Conservation (phyloP, 1,139 yeast genomes). For the Arxiozyma telluris region DNA sequence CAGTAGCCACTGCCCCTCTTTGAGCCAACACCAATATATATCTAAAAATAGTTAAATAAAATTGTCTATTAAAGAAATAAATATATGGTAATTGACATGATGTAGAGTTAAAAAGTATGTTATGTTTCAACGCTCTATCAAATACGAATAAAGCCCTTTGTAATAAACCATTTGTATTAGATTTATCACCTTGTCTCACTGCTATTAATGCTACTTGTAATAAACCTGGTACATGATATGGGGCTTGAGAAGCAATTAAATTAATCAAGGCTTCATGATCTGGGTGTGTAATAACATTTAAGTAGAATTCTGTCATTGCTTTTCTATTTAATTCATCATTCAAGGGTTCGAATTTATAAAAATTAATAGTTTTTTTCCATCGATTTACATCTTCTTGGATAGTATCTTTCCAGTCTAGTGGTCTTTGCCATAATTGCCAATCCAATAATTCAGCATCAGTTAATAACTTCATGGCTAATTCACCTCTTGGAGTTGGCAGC, state of each 20-base stretch:
- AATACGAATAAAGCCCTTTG: constrained; percentile 74
- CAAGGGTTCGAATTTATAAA: constrained; percentile 43
- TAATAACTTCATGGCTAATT: constrained; percentile 54
- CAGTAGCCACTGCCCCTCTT: constrained; percentile 69
- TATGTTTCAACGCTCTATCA: constrained; percentile 52
- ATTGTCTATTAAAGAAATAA: constrained; percentile 64
- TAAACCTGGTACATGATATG: constrained; percentile 73
- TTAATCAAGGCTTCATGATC: constrained; percentile 61
- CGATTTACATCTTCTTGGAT: constrained; percentile 38
- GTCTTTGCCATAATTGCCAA: constrained; percentile 33
- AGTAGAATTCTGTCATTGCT: constrained; percentile 54
- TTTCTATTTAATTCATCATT: constrained; percentile 30
- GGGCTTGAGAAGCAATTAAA: constrained; percentile 44
- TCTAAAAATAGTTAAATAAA: constrained; percentile 65
- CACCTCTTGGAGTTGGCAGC: constrained; percentile 62
- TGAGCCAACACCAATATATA: constrained; percentile 64
- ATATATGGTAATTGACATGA: constrained; percentile 69
- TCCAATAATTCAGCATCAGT: constrained; percentile 35
- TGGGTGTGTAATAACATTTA: constrained; percentile 59
- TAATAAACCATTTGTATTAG: constrained; percentile 55
- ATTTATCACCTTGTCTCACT: constrained; percentile 66
- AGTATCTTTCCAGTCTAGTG: constrained; percentile 42
- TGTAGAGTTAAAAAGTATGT: constrained; percentile 47
- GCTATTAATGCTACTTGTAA: constrained; percentile 71
- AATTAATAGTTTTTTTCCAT: constrained; percentile 40